Evolutionary conservation across 805 yeast genomes (phyloP), one percentile per base, ranked within the genome.

Genomic region (Scheffersomyces stipitis): DNA sequence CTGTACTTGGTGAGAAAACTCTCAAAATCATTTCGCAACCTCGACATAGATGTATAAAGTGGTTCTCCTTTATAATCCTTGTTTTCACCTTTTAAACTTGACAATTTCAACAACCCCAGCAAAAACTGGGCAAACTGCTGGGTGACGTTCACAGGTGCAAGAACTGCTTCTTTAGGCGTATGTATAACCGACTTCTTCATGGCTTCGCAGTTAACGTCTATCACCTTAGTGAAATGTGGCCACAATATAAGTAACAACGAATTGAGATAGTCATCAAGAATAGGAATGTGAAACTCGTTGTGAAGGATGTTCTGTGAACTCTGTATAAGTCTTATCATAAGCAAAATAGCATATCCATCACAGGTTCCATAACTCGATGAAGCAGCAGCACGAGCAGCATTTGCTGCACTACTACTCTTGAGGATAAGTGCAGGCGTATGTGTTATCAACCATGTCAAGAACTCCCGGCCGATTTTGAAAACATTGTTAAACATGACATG

Each of bases 11-110:
- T 86, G 56, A 90, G 62, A 1, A 80, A 73, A 15, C 78, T 78
- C 54, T 93, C 98, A 55, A 80, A 90, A 44, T 86, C 96, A 49
- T 79, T 81, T 37, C 91, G 68, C 26, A 91, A 60, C 37, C 96
- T 71, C 4, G 69, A 70, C 5, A 91, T 71, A 1, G 89, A 80
- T 44, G 75, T 79, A 28, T 77, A 77, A 5, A 91, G 65, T 1
- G 96, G 96, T 47, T 87, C 97, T 41, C 78, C 60, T 48, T 54
- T 44, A 49, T 64, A 52, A 31, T 54, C 40, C 42, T 59, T 50
- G 15, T 43, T 29, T 42, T 56, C 30, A 54, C 67, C 29, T 4
- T 44, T 47, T 17, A 32, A 34, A 3, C 45, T 38, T 2, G 45
- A 37, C 13, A 40, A 64, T 28, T 80, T 79, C 36, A 90, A 64